Conservation (phyloP, 108 stramenopile genomes). For the Phaeodactylum tricornutum region DNA sequence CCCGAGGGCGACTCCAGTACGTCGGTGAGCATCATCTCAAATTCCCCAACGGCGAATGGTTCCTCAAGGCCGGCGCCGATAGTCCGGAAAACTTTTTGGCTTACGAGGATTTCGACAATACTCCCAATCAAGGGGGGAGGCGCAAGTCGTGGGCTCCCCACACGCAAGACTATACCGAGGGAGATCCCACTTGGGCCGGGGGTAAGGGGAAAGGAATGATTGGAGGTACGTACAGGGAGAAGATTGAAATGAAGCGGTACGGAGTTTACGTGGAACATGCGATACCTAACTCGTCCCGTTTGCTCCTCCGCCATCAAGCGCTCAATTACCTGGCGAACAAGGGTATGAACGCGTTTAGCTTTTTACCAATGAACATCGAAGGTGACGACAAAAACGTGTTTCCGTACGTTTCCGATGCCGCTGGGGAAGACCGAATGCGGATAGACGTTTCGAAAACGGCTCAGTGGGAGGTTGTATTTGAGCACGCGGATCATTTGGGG, state of each 20-base stretch:
- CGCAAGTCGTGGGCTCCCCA: conserved; percentile 1
- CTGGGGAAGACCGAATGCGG: neutral
- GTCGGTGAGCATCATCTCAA: conserved; percentile 2
- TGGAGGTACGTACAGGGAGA: too few relatives aligned
- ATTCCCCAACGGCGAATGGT: neutral
- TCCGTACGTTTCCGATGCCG: neutral
- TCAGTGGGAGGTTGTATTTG: conserved; percentile 1
- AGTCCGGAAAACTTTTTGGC: conserved; percentile 1
- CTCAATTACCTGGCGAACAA: neutral
- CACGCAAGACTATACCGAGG: neutral
- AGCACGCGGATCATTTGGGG: neutral
- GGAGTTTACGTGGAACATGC: too few relatives aligned
- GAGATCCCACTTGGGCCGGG: neutral
- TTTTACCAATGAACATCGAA: neutral
- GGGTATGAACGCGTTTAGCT: neutral
- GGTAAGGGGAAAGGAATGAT: neutral
- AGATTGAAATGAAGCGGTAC: too few relatives aligned
- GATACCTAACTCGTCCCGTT: too few relatives aligned
- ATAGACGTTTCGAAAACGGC: neutral
- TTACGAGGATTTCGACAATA: conserved; percentile 1
- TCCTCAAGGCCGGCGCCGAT: conserved; percentile 1
- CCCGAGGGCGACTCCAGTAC: neutral
- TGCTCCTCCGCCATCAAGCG: too few relatives aligned
- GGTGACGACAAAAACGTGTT: neutral
- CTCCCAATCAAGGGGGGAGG: neutral